phyloP scores from a whole-genome alignment of 1,139 yeast species.

The Zygosaccharomyces pseudobailii region DNA sequence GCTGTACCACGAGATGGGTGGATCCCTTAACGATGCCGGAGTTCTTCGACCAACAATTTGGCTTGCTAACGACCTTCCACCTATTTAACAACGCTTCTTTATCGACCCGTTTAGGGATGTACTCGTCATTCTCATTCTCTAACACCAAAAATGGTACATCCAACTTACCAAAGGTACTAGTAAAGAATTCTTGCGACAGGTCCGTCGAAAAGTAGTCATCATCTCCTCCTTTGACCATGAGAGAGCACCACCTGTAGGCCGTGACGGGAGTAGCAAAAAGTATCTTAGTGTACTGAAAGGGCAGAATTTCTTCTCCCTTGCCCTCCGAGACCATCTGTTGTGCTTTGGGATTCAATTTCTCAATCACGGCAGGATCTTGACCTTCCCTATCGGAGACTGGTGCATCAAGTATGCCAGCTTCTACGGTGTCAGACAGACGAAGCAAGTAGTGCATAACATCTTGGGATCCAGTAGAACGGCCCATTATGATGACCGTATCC shows the following conservation, averaged over 20 bases:
- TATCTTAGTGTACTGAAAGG: constrained; percentile 42
- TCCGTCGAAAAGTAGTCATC: constrained; percentile 78
- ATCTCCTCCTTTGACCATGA: constrained; percentile 56
- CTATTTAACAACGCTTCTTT: constrained; percentile 42
- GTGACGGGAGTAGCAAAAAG: constrained; percentile 53
- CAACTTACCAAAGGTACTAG: constrained; percentile 53
- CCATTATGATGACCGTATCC: constrained; percentile 56
- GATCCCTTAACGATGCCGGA: constrained; percentile 60
- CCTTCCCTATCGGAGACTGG: constrained; percentile 70
- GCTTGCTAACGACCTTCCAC: constrained; percentile 45
- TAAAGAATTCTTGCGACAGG: constrained; percentile 41
- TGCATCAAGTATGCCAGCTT: constrained; percentile 69
- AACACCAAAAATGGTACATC: constrained; percentile 47
- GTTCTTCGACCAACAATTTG: constrained; percentile 47
- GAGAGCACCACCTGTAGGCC: constrained; percentile 66
- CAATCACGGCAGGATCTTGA: constrained; percentile 20
- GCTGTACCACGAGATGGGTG: constrained; percentile 43
- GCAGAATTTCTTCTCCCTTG: constrained; percentile 45
- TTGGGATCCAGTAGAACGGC: constrained; percentile 86
- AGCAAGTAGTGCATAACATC: constrained; percentile 60
- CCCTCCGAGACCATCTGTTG: constrained; percentile 43
- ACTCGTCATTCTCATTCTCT: constrained; percentile 62
- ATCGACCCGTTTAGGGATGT: constrained; percentile 51
- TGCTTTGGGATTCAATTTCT: constrained; percentile 38
- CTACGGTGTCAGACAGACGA: constrained; percentile 39